Base-by-base conservation (phyloP, 495 filamentous ascomycete genomes). In the Penicillium coprophilum region DNA sequence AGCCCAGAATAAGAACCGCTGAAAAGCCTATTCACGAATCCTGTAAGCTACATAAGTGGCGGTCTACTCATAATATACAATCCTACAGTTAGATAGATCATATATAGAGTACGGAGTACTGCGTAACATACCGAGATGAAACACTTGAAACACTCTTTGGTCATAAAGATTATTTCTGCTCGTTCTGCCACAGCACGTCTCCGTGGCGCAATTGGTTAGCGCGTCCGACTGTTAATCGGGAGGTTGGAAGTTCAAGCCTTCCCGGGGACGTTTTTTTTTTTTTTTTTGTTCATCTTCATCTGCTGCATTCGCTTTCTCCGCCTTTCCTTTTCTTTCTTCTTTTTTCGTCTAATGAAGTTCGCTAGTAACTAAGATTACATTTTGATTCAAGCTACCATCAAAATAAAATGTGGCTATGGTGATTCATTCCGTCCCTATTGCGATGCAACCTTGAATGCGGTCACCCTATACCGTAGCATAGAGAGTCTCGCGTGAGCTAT, bases 161-260 rank as follows among this genome's bases (percentile, higher is more conserved):
- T 24, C 24, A 31, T 10, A 10, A 11, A 10, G 9, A 1, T 1
- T 11, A 10, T 1, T 10, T 31, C 2, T 13, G 31, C 31, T 32
- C 10, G 13, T 13, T 32, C 31, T 0, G 31, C 31, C 30, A 32
- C 49, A 55, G 50, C 21, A 45, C 47, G 66, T 71, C 66, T 69
- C 69, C 72, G 73, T 77, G 73, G 73, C 73, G 73, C 73, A 77
- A 77, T 77, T 63, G 74, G 74, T 65, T 77, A 77, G 74, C 74
- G 74, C 74, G 74, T 77, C 65, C 65, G 74, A 77, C 74, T 77
- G 74, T 77, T 77, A 77, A 76, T 76, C 73, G 65, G 65, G 72
- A 77, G 73, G 73, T 77, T 76, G 73, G 73, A 70, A 73, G 73
- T 73, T 76, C 73, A 66, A 76, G 73, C 73, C 73, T 70, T 72